These are phyloP conservation scores for Seiridium unicorne DNA, from an alignment of 2,329 filamentous ascomycete species.

Conservation along the genomic window DNA sequence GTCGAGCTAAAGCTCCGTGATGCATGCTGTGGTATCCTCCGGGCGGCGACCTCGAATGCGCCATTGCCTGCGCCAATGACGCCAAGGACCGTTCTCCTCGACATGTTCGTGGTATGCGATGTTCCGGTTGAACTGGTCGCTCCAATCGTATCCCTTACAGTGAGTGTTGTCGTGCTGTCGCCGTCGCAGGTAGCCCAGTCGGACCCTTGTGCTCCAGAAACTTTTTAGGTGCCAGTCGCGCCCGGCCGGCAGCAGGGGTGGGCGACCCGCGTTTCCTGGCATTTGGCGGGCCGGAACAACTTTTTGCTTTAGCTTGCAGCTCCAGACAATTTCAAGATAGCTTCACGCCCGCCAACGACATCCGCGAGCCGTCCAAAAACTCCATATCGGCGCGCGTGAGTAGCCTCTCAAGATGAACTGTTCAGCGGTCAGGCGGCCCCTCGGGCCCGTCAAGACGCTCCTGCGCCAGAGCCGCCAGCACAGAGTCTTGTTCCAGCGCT, in stretches of 20 bases:
- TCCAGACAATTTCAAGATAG: not conserved
- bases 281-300: constrained; percentile 7
- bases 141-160: no score
- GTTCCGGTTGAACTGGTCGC: not conserved
- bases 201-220: not conserved
- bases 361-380: constrained; percentile 10
- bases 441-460: constrained; percentile 68
- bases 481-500: constrained; percentile 36
- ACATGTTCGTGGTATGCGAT: constrained; percentile 17
- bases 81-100: constrained; percentile 22
- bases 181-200: not conserved
- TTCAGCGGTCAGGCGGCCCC: constrained; percentile 60
- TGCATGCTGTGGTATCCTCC: constrained; percentile 10
- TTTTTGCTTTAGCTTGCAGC: not conserved
- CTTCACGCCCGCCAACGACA: not conserved
- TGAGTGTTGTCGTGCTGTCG: not conserved
- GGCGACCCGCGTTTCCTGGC: not conserved
- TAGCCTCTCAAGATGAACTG: constrained; percentile 53
- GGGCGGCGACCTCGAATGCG: constrained; percentile 20
- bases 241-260: not conserved
- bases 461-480: constrained; percentile 58
- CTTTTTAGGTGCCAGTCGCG: constrained; percentile 5
- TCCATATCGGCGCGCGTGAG: no score
- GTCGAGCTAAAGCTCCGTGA: constrained; percentile 26
- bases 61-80: constrained; percentile 22